Evolutionary conservation across 2,329 filamentous ascomycete species (phyloP).

Genomic region (Blastomyces parvus): DNA sequence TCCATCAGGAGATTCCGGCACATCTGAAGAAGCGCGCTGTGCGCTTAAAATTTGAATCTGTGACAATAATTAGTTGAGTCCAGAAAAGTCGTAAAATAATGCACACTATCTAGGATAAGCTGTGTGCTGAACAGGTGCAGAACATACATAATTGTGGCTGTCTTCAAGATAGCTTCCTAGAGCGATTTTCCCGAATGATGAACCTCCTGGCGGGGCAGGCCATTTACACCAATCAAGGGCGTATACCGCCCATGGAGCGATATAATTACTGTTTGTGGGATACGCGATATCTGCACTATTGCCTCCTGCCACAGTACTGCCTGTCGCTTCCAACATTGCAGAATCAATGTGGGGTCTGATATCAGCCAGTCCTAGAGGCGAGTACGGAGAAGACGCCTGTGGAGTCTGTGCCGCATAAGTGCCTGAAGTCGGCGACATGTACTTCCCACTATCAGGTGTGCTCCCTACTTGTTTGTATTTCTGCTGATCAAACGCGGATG

Average conservation of each 20-base stretch:
- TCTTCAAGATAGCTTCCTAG: constrained; percentile 95
- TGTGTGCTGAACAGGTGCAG: neutral
- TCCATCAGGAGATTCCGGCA: constrained; percentile 55
- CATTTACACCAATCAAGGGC: constrained; percentile 99
- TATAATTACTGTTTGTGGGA: constrained; percentile 76
- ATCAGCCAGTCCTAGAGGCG: constrained; percentile 81
- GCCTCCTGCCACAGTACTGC: constrained; percentile 45
- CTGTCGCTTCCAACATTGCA: constrained; percentile 60
- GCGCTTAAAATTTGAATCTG: constrained; percentile 97
- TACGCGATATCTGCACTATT: constrained; percentile 59
- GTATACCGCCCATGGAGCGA: constrained; percentile 91
- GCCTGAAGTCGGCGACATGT: constrained; percentile 39
- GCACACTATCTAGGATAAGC: neutral
- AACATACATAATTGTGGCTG: constrained; percentile 85
- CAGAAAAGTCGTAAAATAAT: neutral
- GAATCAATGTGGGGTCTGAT: constrained; percentile 82
- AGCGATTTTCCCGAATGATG: constrained; percentile 80
- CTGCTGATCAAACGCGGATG: constrained; percentile 50
- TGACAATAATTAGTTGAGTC: neutral
- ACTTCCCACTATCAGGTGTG: constrained; percentile 60
- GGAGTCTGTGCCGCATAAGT: constrained; percentile 46
- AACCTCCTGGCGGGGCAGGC: constrained; percentile 58
- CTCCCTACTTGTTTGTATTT: constrained; percentile 55
- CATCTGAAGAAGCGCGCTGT: constrained; percentile 59
- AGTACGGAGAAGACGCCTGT: constrained; percentile 59